These are phyloP conservation scores for Ascochyta viciae-villosae DNA, from an alignment of 2,329 filamentous ascomycete species.

Conservation along the genomic window DNA sequence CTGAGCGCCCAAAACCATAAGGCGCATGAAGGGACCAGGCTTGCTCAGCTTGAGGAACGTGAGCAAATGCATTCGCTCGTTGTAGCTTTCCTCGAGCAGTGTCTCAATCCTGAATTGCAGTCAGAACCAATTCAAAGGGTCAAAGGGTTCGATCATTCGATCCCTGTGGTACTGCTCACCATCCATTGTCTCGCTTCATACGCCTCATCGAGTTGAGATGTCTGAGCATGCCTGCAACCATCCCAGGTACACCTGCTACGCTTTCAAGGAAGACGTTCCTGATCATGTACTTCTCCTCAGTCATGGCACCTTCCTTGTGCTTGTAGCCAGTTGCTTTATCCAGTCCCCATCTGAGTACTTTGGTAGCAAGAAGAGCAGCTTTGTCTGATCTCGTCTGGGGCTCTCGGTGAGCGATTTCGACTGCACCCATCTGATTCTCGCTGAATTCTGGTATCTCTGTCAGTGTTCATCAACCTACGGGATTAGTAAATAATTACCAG, in stretches of 20 bases:
- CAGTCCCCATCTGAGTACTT: conserved; percentile 78
- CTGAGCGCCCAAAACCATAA: conserved; percentile 88
- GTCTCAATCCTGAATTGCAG: conserved; percentile 77
- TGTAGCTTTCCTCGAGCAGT: conserved; percentile 86
- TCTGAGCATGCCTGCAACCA: conserved; percentile 94
- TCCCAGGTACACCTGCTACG: conserved; percentile 93
- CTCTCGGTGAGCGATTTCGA: conserved; percentile 78
- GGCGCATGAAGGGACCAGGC: conserved; percentile 86
- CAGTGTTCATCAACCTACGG: conserved; percentile 4
- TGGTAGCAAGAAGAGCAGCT: conserved; percentile 78
- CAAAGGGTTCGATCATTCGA: no score
- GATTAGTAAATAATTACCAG: conserved; percentile 38
- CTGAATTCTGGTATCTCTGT: conserved; percentile 64
- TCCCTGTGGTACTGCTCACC: conserved; percentile 51
- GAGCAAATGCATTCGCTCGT: conserved; percentile 91
- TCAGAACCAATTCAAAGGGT: conserved; percentile 13
- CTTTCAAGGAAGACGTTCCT: conserved; percentile 94
- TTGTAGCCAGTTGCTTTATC: conserved; percentile 82
- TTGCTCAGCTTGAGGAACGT: conserved; percentile 93
- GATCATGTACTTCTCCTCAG: conserved; percentile 86
- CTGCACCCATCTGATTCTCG: conserved; percentile 75
- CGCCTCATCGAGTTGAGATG: conserved; percentile 84
- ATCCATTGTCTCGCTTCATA: conserved; percentile 93
- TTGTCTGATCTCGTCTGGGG: conserved; percentile 77
- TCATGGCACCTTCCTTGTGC: conserved; percentile 76